Conservation (phyloP, 1,284 basidiomycete species). For the Sanghuangporus sanghuang region DNA sequence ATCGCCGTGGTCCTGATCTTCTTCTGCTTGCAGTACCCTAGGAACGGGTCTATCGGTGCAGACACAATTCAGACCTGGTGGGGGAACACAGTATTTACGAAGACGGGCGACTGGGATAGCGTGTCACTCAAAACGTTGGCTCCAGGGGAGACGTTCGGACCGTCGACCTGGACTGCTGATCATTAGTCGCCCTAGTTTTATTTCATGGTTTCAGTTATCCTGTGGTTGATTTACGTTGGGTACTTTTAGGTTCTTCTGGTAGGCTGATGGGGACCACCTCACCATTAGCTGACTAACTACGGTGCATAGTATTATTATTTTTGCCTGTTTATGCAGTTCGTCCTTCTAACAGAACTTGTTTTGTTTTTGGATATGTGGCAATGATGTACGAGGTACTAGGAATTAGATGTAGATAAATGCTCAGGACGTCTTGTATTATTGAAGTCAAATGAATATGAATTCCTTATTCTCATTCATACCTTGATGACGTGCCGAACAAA, state of each 20-base stretch:
- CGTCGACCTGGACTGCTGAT: conserved; percentile 3
- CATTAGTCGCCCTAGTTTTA: neutral
- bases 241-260: neutral
- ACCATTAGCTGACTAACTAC: neutral
- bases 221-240: neutral
- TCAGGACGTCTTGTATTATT: neutral
- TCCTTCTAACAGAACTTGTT: neutral
- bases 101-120: conserved; percentile 36
- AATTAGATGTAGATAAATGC: neutral
- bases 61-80: conserved; percentile 59
- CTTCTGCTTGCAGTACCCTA: conserved; percentile 64
- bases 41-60: conserved; percentile 52
- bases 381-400: neutral
- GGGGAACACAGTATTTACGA: conserved; percentile 55
- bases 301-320: neutral
- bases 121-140: conserved; percentile 7
- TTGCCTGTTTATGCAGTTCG: neutral
- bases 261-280: neutral
- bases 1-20: conserved; percentile 55
- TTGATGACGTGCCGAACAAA: no score
- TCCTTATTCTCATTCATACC: no score
- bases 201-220: neutral
- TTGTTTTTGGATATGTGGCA: neutral
- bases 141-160: conserved; percentile 15
- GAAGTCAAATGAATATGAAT: no score